phyloP scores from a whole-genome alignment of 2,329 filamentous ascomycete genomes.

The Escovopsis sp. region DNA sequence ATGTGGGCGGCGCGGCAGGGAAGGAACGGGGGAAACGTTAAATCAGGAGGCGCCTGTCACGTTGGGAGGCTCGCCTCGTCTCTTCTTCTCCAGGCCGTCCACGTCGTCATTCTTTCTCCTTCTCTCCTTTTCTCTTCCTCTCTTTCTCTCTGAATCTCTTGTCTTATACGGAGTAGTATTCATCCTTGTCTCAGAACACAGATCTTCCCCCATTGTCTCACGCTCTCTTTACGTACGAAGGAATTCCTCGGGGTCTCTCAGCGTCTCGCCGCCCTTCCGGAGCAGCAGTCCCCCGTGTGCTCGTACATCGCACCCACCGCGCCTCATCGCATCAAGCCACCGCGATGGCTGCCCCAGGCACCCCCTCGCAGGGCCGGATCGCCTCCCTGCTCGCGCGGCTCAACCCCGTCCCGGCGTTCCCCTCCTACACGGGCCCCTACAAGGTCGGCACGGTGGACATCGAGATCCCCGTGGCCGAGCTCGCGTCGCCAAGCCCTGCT shows the following conservation, averaged over 20 bases:
- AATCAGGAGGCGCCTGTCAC: too few species aligned
- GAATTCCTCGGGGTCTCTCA: background rate
- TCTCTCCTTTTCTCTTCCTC: too few species aligned
- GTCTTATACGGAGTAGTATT: constrained; percentile 1
- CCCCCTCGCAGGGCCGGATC: constrained; percentile 21
- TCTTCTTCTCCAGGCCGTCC: too few species aligned
- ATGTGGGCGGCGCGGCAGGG: too few species aligned
- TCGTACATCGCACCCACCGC: constrained; percentile 1
- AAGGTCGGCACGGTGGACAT: constrained; percentile 67
- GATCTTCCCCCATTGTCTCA: background rate
- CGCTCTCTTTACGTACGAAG: too few species aligned
- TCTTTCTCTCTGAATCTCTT: background rate
- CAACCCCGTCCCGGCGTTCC: constrained; percentile 57
- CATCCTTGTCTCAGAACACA: background rate
- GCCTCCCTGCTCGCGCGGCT: constrained; percentile 36
- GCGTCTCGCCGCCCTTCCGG: background rate
- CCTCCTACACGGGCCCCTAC: constrained; percentile 61
- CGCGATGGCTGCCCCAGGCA: constrained; percentile 5
- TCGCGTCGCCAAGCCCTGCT: constrained; percentile 36
- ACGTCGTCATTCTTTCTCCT: too few species aligned
- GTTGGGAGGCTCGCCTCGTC: too few species aligned
- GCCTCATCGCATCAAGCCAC: constrained; percentile 2
- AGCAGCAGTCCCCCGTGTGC: too few species aligned
- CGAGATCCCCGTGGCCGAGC: constrained; percentile 54
- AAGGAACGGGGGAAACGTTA: too few species aligned